A percentile compares a stretch with the other conserved stretches of the same genome.
Evolutionary conservation across 495 filamentous ascomycete species (phyloP).

Genomic region (Aspergillus nanangensis): DNA sequence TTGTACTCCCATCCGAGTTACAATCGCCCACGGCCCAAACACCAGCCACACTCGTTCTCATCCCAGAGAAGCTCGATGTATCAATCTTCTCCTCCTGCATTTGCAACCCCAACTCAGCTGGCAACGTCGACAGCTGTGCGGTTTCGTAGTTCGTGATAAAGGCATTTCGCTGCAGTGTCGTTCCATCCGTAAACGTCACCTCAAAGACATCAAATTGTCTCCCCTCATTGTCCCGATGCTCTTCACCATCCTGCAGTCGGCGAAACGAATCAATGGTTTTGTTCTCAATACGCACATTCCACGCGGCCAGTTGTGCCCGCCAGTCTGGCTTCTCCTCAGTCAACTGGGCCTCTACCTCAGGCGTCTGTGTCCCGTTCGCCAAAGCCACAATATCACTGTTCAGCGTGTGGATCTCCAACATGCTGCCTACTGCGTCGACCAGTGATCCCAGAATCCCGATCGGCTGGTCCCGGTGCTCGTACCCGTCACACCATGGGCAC

Average conservation of each 20-base stretch:
- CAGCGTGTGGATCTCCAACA: slow-evolving; percentile 47
- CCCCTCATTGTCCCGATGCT: slow-evolving; percentile 32
- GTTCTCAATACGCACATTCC: slow-evolving; percentile 51
- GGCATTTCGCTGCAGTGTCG: slow-evolving; percentile 37
- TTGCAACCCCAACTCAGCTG: slow-evolving; percentile 35
- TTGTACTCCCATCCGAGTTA: slow-evolving; percentile 53
- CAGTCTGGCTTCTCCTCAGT: slow-evolving; percentile 37
- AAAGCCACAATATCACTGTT: slow-evolving; percentile 41
- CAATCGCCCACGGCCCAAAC: slow-evolving; percentile 55
- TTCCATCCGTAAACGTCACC: slow-evolving; percentile 47
- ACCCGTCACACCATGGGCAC: slow-evolving; percentile 61
- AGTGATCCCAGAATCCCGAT: slow-evolving; percentile 48
- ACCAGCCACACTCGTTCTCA: slow-evolving; percentile 44
- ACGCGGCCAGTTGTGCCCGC: slow-evolving; percentile 40
- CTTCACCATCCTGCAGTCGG: slow-evolving; percentile 40
- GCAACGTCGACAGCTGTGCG: slow-evolving; percentile 34
- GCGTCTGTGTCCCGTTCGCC: slow-evolving; percentile 51
- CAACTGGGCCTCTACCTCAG: slow-evolving; percentile 29
- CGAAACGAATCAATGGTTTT: slow-evolving; percentile 43
- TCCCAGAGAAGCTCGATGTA: slow-evolving; percentile 25
- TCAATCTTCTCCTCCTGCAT: slow-evolving; percentile 42
- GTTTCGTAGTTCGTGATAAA: slow-evolving; percentile 48
- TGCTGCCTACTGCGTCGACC: slow-evolving; percentile 33
- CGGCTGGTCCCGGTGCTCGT: slow-evolving; percentile 52
- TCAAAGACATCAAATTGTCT: slow-evolving; percentile 46